Evolutionary conservation across 1,284 basidiomycete genomes (phyloP).

Genomic region (Nidula niveotomentosa): DNA sequence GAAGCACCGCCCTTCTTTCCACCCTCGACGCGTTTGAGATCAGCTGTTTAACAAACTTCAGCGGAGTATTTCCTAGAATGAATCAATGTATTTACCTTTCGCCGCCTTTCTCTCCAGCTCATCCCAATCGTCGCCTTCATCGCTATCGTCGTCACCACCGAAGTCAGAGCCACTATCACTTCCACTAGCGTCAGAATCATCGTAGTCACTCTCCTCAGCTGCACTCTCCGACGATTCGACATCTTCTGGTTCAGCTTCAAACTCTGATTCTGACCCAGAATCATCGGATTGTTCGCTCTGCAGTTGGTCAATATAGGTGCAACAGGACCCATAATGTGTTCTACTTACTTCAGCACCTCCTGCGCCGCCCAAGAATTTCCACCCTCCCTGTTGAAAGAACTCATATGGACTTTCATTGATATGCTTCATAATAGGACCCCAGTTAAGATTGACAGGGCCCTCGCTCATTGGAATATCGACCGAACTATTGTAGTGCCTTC

Average conservation of each 20-base stretch:
- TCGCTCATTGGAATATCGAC: constrained; percentile 97
- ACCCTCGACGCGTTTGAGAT: constrained; percentile 61
- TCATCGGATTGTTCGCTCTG: constrained; percentile 71
- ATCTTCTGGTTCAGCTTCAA: constrained; percentile 66
- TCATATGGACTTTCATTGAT: constrained; percentile 95
- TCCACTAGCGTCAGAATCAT: constrained; percentile 64
- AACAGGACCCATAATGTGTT: too few relatives aligned
- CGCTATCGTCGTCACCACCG: constrained; percentile 63
- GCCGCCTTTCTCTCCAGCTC: constrained; percentile 91
- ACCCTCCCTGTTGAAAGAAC: constrained; percentile 96
- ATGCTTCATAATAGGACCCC: constrained; percentile 98
- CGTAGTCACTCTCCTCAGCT: constrained; percentile 54
- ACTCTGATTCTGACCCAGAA: constrained; percentile 79
- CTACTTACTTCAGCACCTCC: constrained; percentile 60
- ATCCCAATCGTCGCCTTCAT: constrained; percentile 93
- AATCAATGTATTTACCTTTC: constrained; percentile 52
- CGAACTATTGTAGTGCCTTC: constrained; percentile 53
- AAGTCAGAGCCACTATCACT: constrained; percentile 69
- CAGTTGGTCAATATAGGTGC: neutral
- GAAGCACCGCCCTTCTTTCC: constrained; percentile 53
- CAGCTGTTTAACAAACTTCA: constrained; percentile 41
- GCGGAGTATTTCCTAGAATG: too few relatives aligned
- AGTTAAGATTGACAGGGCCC: constrained; percentile 97
- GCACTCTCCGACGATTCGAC: constrained; percentile 50
- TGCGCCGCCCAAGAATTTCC: constrained; percentile 89